A percentile compares a stretch with the other conserved stretches of the same genome.
phyloP scores from a whole-genome alignment of 192 early-diverging fungal genomes.

The Backusella psychrophila region DNA sequence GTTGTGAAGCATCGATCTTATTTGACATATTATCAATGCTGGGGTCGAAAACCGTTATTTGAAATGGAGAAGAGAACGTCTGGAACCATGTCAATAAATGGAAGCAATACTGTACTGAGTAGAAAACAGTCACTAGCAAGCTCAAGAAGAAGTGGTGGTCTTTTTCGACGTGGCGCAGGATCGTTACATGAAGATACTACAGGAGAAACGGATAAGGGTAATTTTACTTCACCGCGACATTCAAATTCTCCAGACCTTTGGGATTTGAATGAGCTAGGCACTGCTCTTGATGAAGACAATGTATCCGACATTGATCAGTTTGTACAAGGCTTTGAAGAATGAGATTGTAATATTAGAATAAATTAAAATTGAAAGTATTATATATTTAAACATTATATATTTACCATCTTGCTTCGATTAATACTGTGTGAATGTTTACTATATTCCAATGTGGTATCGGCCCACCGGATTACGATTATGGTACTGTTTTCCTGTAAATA shows the following conservation, averaged over 20 bases:
- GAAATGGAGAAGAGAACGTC: not conserved
- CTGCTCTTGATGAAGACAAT: not conserved
- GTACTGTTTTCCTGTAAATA: too few species aligned
- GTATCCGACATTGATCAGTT: constrained; percentile 9
- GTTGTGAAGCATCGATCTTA: not conserved
- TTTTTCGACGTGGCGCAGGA: not conserved
- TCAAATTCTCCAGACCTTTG: not conserved
- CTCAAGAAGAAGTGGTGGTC: not conserved
- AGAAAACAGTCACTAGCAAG: constrained; percentile 10
- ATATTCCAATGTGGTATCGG: too few species aligned
- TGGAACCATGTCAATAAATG: not conserved
- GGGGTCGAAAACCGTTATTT: not conserved
- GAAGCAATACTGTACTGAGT: not conserved
- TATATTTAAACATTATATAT: not conserved
- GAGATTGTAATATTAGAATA: not conserved
- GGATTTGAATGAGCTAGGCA: not conserved
- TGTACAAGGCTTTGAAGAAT: constrained; percentile 13
- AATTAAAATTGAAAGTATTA: not conserved
- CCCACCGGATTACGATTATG: too few species aligned
- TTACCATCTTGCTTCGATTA: too few species aligned
- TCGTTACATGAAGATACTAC: not conserved
- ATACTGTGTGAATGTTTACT: too few species aligned
- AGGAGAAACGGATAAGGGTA: not conserved
- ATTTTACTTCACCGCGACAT: not conserved
- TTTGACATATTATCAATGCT: constrained; percentile 5